These are phyloP conservation scores for Stemphylium vesicarium DNA, from an alignment of 2,329 filamentous ascomycete genomes.

Conservation along the genomic window DNA sequence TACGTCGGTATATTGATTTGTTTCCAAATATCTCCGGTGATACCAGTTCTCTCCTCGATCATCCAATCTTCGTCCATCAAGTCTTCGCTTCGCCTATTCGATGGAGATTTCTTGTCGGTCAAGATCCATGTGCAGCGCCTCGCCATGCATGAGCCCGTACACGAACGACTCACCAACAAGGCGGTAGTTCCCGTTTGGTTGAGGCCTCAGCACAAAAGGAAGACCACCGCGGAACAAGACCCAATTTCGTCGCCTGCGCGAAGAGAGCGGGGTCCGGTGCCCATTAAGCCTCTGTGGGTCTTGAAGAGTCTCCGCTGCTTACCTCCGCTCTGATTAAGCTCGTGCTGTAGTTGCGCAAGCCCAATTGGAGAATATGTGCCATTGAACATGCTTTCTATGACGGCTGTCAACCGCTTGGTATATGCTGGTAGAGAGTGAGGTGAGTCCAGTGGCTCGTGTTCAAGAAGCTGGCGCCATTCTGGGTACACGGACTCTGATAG, in stretches of 20 bases:
- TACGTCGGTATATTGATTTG: too few species aligned
- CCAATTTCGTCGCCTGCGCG: conserved; percentile 28
- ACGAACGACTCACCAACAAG: too few species aligned
- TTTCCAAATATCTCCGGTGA: too few species aligned
- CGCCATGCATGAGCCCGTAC: too few species aligned
- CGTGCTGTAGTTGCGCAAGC: conserved; percentile 35
- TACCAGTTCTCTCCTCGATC: too few species aligned
- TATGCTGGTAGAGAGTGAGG: conserved; percentile 24
- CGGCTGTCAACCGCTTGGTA: conserved; percentile 21
- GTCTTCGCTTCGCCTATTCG: too few species aligned
- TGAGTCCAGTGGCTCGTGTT: conserved; percentile 26
- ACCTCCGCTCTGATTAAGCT: conserved; percentile 32
- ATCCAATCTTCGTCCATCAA: too few species aligned
- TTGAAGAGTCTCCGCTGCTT: conserved; percentile 31
- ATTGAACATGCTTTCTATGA: conserved; percentile 36
- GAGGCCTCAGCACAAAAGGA: not conserved
- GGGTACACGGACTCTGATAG: conserved; percentile 34
- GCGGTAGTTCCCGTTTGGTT: not conserved
- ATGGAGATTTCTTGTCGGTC: too few species aligned
- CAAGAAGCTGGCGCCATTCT: conserved; percentile 33
- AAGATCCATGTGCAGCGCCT: too few species aligned
- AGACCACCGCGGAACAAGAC: not conserved
- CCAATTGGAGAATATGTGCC: conserved; percentile 37
- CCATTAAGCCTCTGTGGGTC: conserved; percentile 25
- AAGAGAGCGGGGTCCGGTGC: conserved; percentile 32